Evolutionary conservation across 345 rosid genomes (phyloP).

Genomic region (Microcos paniculata): DNA sequence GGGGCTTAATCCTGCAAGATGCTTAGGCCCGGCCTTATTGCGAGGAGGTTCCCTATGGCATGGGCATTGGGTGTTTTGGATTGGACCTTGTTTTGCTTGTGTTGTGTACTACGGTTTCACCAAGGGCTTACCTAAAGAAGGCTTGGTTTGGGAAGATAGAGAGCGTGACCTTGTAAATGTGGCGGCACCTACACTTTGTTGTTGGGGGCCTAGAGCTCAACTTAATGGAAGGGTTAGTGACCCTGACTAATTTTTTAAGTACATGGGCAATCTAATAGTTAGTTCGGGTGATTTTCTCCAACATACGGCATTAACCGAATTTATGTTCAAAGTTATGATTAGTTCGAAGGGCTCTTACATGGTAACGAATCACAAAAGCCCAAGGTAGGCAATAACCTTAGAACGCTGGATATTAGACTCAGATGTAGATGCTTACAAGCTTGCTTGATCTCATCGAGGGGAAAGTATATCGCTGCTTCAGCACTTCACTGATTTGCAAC

Average conservation of each 20-base stretch:
- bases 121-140: conserved; percentile 22
- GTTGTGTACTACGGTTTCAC: conserved; percentile 27
- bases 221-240: background rate
- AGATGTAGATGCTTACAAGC: too few species aligned
- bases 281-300: too few species aligned
- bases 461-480: too few species aligned
- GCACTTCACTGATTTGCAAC: too few species aligned
- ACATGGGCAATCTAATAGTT: too few species aligned
- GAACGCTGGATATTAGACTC: too few species aligned
- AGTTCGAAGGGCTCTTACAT: too few species aligned
- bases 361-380: too few species aligned
- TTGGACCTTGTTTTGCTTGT: conserved; percentile 39
- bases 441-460: too few species aligned
- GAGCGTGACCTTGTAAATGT: background rate
- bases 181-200: conserved; percentile 1
- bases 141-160: background rate
- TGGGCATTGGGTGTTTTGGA: conserved; percentile 58
- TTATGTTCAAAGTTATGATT: too few species aligned
- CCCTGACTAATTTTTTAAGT: background rate
- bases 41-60: conserved; percentile 46
- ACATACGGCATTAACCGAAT: too few species aligned
- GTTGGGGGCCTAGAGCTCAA: background rate
- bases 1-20: conserved; percentile 51
- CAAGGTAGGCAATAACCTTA: too few species aligned
- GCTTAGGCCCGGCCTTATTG: conserved; percentile 46